These are phyloP conservation scores for Mucor velutinosus DNA, from an alignment of 371 early-diverging fungal species.

Conservation along the genomic window DNA sequence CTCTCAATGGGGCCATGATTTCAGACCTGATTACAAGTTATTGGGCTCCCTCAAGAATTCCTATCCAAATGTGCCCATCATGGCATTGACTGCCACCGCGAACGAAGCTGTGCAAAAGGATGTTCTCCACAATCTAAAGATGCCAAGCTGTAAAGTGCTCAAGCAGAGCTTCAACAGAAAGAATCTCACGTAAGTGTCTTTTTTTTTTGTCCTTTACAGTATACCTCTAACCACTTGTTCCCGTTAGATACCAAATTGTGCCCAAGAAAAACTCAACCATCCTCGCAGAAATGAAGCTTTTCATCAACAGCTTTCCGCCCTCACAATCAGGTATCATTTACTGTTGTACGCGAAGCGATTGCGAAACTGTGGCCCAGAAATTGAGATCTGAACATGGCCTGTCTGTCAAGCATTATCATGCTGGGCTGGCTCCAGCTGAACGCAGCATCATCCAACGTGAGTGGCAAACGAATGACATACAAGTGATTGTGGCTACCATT, in stretches of 20 bases:
- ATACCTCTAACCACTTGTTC: neutral
- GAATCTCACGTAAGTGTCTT: constrained; percentile 61
- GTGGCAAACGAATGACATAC: constrained; percentile 83
- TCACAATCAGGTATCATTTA: constrained; percentile 97
- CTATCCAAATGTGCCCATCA: constrained; percentile 89
- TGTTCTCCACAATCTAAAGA: constrained; percentile 66
- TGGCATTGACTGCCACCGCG: constrained; percentile 99
- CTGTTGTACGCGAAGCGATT: constrained; percentile 84
- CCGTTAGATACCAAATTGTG: constrained; percentile 76
- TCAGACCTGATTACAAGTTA: constrained; percentile 83
- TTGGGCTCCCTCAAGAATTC: constrained; percentile 62
- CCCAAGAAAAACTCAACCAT: constrained; percentile 46
- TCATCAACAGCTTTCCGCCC: constrained; percentile 70
- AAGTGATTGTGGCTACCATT: constrained; percentile 98
- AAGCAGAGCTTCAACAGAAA: constrained; percentile 90
- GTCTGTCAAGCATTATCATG: constrained; percentile 88
- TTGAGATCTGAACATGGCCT: constrained; percentile 55
- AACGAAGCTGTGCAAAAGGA: constrained; percentile 90
- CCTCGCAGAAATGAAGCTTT: constrained; percentile 75
- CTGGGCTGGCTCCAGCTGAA: constrained; percentile 82
- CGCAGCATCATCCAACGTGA: constrained; percentile 80
- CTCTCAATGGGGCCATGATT: constrained; percentile 94
- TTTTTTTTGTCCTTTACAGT: neutral
- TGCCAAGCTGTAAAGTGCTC: constrained; percentile 70
- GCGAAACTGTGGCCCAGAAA: constrained; percentile 87